Evolutionary conservation across 257 asterid genomes (phyloP), one percentile per base, ranked within the genome.

Genomic region (Cordia subcordata): DNA sequence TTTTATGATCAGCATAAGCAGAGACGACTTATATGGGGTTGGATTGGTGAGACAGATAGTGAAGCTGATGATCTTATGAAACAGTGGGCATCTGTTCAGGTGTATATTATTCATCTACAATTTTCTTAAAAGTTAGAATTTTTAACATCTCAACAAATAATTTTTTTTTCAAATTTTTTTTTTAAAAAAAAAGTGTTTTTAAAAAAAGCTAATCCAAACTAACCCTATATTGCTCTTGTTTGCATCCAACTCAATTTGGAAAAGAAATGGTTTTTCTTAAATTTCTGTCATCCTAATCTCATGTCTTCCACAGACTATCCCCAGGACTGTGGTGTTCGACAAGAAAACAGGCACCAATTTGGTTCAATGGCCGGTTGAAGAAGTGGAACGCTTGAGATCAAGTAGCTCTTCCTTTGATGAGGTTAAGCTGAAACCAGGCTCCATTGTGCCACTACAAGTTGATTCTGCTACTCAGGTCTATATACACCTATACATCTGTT

Each of bases 331-430:
- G 20, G 80, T 78, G 45, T 80, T 63, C 56, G 96, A 90, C 68
- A 40, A 68, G 49, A 77, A 84, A 65, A 79, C 94, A 0, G 77
- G 84, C 4, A 81, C 58, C 14, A 75, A 85, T 75, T 22, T 90
- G 23, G 80, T 90, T 50, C 94, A 87, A 16, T 90, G 97, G 96
- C 96, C 97, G 13, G 87, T 90, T 22, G 69, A 71, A 52, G 97
- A 90, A 69, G 75, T 86, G 21, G 95, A 92, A 78, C 81, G 80
- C 68, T 76, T 86, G 77, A 83, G 99, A 69, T 19, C 60, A 12
- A 70, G 70, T 42, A 70, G 74, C 11, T 53, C 68, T 19, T 77
- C 61, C 69, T 75, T 82, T 39, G 69, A 74, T 8, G 59, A 75
- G 22, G 75, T 72, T 38, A 77, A 74, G 58, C 94, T 87, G 32